These are phyloP conservation scores for Termitomyces sp. DNA, from an alignment of 768 basidiomycete species.

Conservation along the genomic window DNA sequence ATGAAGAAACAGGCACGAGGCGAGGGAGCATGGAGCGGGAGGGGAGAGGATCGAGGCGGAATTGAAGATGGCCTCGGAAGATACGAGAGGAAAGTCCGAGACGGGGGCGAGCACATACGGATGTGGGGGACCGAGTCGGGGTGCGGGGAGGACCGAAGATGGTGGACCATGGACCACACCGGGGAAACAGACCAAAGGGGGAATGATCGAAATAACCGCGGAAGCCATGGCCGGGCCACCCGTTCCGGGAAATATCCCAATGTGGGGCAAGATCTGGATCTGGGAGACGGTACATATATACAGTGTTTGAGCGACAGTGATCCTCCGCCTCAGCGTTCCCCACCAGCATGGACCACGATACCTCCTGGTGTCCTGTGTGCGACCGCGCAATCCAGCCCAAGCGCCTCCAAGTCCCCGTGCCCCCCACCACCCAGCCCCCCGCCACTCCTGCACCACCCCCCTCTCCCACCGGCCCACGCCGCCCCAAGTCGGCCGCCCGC, in stretches of 20 bases:
- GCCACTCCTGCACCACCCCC: constrained; percentile 36
- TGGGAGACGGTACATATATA: constrained; percentile 18
- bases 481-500: constrained; percentile 17
- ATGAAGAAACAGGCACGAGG: background rate
- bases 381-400: constrained; percentile 78
- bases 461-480: constrained; percentile 18
- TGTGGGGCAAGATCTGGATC: constrained; percentile 15
- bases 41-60: background rate
- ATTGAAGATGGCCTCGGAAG: background rate
- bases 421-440: constrained; percentile 23
- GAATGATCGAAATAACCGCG: constrained; percentile 14
- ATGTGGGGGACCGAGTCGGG: background rate
- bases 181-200: constrained; percentile 3
- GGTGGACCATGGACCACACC: constrained; percentile 6
- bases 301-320: background rate
- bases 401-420: constrained; percentile 49
- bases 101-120: background rate
- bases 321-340: constrained; percentile 9
- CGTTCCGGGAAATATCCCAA: constrained; percentile 11
- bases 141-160: background rate
- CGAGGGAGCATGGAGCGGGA: background rate
- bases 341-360: constrained; percentile 48
- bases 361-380: constrained; percentile 80
- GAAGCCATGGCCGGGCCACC: constrained; percentile 17
- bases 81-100: background rate